A percentile compares a stretch with the other conserved stretches of the same genome.
These are phyloP conservation scores for Trichoderma sp. DNA, from an alignment of 2,329 filamentous ascomycete species.

Conservation along the genomic window DNA sequence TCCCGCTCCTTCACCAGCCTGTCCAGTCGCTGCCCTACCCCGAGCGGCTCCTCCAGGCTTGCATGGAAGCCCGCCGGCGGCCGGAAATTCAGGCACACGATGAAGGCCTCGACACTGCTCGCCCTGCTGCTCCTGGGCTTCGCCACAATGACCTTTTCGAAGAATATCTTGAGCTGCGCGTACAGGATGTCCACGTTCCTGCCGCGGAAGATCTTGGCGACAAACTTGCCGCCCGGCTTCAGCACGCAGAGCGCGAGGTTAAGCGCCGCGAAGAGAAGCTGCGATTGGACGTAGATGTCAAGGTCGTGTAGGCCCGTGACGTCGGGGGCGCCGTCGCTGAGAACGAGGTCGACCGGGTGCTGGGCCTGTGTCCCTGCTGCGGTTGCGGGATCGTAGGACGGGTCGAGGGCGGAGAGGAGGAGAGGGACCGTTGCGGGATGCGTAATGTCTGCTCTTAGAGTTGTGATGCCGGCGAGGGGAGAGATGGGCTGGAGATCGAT, in stretches of 20 bases:
- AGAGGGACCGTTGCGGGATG: constrained; percentile 93
- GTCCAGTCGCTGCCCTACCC: constrained; percentile 56
- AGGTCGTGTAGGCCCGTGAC: constrained; percentile 96
- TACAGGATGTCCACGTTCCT: constrained; percentile 95
- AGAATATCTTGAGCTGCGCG: constrained; percentile 89
- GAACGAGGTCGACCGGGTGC: constrained; percentile 84
- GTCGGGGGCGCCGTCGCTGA: constrained; percentile 93
- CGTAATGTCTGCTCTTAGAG: constrained; percentile 91
- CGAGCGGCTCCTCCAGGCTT: constrained; percentile 71
- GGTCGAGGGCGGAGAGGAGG: constrained; percentile 78
- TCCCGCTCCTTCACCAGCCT: constrained; percentile 46
- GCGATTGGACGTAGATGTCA: constrained; percentile 96
- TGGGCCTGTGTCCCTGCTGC: constrained; percentile 51
- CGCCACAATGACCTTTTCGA: constrained; percentile 78
- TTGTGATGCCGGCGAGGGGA: constrained; percentile 86
- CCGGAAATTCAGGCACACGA: constrained; percentile 87
- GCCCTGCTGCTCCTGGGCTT: constrained; percentile 94
- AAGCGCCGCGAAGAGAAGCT: constrained; percentile 88
- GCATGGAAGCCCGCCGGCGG: constrained; percentile 74
- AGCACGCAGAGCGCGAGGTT: constrained; percentile 92
- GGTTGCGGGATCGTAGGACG: constrained; percentile 52
- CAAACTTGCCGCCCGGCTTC: constrained; percentile 89
- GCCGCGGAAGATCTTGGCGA: constrained; percentile 95
- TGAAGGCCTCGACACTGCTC: constrained; percentile 94
- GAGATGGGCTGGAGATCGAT: constrained; percentile 97